phyloP scores from a whole-genome alignment of 2,329 filamentous ascomycete genomes.

The Akanthomyces dipterigenus region DNA sequence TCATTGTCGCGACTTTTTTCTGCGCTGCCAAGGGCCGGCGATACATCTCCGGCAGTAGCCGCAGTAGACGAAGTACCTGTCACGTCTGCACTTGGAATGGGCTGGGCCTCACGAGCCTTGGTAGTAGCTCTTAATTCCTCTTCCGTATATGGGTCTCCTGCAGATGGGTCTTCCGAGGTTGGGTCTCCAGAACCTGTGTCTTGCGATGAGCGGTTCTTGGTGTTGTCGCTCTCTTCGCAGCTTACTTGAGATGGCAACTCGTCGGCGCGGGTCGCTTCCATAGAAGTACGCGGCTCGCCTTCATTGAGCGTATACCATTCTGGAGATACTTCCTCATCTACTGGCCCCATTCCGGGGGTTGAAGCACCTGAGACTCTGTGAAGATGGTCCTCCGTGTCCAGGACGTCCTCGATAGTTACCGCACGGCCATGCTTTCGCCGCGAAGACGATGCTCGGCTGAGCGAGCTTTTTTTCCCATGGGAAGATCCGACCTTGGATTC shows the following conservation, averaged over 20 bases:
- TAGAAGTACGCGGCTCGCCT: not conserved
- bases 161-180: not conserved
- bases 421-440: constrained; percentile 3
- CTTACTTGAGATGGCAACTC: not conserved
- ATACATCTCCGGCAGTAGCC: not conserved
- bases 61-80: not conserved
- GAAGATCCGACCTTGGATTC: not conserved
- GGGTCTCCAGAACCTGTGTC: not conserved
- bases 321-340: not conserved
- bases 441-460: constrained; percentile 8
- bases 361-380: not conserved
- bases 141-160: not conserved
- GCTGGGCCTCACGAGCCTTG: not conserved
- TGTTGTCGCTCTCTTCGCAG: not conserved
- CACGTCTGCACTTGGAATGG: not conserved
- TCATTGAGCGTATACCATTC: not conserved
- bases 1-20: not conserved
- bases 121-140: not conserved
- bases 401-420: constrained; percentile 5
- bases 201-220: not conserved
- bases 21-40: not conserved
- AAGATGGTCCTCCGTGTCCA: not conserved
- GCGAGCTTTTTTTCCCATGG: constrained; percentile 3
- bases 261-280: not conserved
- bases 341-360: not conserved